Conservation (phyloP, 225 moss, liverwort and hornwort genomes). For the Pleurozium schreberi region DNA sequence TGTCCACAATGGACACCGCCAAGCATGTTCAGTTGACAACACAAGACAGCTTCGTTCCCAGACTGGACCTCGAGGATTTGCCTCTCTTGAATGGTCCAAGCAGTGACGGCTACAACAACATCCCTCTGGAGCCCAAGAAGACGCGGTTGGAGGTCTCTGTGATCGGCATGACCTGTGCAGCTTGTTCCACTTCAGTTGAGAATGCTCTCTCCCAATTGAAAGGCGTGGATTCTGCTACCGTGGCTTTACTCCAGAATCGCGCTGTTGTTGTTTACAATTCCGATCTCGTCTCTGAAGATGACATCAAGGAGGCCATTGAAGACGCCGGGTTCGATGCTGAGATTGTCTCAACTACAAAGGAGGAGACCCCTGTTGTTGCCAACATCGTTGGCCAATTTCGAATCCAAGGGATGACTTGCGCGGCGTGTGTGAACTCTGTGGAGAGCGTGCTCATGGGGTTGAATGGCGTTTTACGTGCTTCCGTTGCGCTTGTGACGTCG, state of each 20-base stretch:
- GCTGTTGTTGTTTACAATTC: conserved; percentile 50
- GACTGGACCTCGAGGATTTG: neutral
- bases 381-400: conserved; percentile 57
- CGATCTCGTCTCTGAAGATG: conserved; percentile 27
- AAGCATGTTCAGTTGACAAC: conserved; percentile 54
- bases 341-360: neutral
- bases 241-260: conserved; percentile 81
- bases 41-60: neutral
- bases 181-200: conserved; percentile 80
- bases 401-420: conserved; percentile 88
- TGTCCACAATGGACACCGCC: conserved; percentile 27
- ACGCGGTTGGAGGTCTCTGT: conserved; percentile 66
- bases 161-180: conserved; percentile 85
- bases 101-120: neutral
- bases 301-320: conserved; percentile 72
- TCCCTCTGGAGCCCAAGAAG: conserved; percentile 9
- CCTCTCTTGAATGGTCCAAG: conserved; percentile 19
- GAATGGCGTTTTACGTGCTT: conserved; percentile 58
- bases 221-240: conserved; percentile 67
- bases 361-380: neutral
- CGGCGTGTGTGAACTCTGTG: conserved; percentile 61
- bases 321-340: conserved; percentile 88
- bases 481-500: conserved; percentile 56
- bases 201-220: conserved; percentile 51
- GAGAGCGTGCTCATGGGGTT: conserved; percentile 49